A percentile compares a stretch with the other conserved stretches of the same genome.
phyloP scores from a whole-genome alignment of 352 stramenopile genomes.

The Globisporangium solare region DNA sequence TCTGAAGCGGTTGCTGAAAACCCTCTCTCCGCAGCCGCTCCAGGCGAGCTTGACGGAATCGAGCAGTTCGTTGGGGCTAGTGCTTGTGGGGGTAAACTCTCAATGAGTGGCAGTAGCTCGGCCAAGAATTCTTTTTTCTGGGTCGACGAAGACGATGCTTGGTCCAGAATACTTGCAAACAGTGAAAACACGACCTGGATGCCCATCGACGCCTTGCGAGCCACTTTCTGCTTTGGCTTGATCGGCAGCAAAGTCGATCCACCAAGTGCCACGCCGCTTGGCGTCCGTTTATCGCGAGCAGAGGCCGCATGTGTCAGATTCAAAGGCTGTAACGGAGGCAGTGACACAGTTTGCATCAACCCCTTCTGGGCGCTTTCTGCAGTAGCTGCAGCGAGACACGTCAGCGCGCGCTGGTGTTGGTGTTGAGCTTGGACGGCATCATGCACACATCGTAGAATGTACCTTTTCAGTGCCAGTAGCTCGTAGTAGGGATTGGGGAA shows the following conservation, averaged over 20 bases:
- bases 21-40: no score
- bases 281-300: no score
- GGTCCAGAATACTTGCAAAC: constrained; percentile 27
- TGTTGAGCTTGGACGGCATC: constrained; percentile 42
- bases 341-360: background rate
- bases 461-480: constrained; percentile 39
- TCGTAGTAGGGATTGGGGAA: constrained; percentile 58
- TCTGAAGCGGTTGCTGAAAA: background rate
- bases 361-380: constrained; percentile 11
- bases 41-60: background rate
- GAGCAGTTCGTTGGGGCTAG: constrained; percentile 15
- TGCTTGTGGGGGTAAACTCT: constrained; percentile 30
- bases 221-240: constrained; percentile 28
- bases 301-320: no score
- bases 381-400: constrained; percentile 1
- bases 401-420: constrained; percentile 29
- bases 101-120: constrained; percentile 39
- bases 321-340: background rate
- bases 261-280: no score
- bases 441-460: constrained; percentile 59
- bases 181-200: constrained; percentile 39
- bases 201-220: constrained; percentile 33
- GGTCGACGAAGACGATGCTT: constrained; percentile 4
- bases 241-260: background rate
- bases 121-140: constrained; percentile 42